Percentiles rank a stretch among this genome's conserved stretches.
These are phyloP conservation scores for Dentipellis fragilis DNA, from an alignment of 768 basidiomycete species.

Conservation along the genomic window DNA sequence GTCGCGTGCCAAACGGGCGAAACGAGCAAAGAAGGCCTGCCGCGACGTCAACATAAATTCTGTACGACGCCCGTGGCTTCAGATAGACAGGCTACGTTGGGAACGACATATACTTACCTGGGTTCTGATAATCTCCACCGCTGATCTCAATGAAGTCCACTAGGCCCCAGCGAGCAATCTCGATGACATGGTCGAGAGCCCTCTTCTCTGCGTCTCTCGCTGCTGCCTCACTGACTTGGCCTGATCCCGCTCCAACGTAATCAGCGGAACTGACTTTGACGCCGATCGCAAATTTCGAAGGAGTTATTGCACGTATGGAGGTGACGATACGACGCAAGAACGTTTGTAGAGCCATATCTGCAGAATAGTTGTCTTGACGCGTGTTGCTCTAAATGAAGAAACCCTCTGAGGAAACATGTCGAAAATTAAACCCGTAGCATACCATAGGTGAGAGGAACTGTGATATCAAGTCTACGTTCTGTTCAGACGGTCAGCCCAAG, in stretches of 20 bases:
- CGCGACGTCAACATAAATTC: slow-evolving; percentile 31
- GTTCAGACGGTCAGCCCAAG: background rate
- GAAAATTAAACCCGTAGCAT: background rate
- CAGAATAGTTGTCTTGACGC: slow-evolving; percentile 54
- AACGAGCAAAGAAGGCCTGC: slow-evolving; percentile 65
- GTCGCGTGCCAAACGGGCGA: slow-evolving; percentile 46
- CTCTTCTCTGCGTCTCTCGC: slow-evolving; percentile 26
- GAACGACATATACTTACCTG: slow-evolving; percentile 33
- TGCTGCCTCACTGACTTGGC: slow-evolving; percentile 6
- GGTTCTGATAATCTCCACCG: slow-evolving; percentile 78
- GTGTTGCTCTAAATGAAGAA: slow-evolving; percentile 31
- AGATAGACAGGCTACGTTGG: background rate
- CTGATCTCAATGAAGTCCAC: slow-evolving; percentile 85
- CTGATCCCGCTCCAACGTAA: slow-evolving; percentile 34
- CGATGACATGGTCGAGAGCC: slow-evolving; percentile 49
- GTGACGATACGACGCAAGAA: slow-evolving; percentile 47
- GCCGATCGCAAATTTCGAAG: slow-evolving; percentile 57
- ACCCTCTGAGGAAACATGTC: background rate
- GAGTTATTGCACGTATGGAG: slow-evolving; percentile 43
- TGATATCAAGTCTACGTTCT: slow-evolving; percentile 54
- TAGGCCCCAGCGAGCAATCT: slow-evolving; percentile 51
- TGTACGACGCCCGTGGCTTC: background rate
- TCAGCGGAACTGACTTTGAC: slow-evolving; percentile 79
- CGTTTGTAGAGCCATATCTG: slow-evolving; percentile 34
- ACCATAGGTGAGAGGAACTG: slow-evolving; percentile 75